Percentiles rank a stretch among this genome's conserved stretches.
Evolutionary conservation across 1,284 basidiomycete genomes (phyloP).

Genomic region (Pascua guehoae): DNA sequence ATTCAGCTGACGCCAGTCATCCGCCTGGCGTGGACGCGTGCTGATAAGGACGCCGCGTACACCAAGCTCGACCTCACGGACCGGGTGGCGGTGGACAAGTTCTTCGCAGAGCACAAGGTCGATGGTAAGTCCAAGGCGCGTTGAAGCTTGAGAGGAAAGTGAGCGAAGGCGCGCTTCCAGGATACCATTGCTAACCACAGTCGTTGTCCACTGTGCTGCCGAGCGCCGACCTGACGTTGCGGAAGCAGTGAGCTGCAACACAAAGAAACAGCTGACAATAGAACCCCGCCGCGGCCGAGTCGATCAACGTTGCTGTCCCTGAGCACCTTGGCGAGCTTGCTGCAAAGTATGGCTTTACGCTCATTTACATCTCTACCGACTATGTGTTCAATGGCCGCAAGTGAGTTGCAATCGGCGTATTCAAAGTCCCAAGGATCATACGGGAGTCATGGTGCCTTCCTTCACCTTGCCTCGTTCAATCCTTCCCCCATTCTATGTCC

Average conservation of each 20-base stretch:
- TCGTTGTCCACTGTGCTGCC: constrained; percentile 54
- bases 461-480: no score
- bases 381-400: constrained; percentile 47
- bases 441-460: no score
- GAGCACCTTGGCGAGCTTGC: constrained; percentile 44
- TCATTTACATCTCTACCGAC: constrained; percentile 54
- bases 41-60: constrained; percentile 32
- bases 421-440: no score
- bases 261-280: constrained; percentile 12
- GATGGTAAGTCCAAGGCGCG: constrained; percentile 30
- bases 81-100: constrained; percentile 41
- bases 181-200: constrained; percentile 12
- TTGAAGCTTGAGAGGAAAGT: not conserved
- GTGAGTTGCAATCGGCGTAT: constrained; percentile 19
- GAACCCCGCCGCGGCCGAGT: constrained; percentile 50
- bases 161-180: no score
- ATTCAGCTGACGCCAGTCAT: constrained; percentile 31
- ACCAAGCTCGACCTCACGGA: constrained; percentile 53
- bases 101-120: constrained; percentile 43
- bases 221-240: constrained; percentile 51
- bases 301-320: constrained; percentile 53
- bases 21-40: constrained; percentile 49
- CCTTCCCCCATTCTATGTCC: no score
- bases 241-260: constrained; percentile 31
- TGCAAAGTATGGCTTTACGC: constrained; percentile 33